Percentiles rank a stretch among this genome's conserved stretches.
Evolutionary conservation across 352 stramenopile species (phyloP).

Genomic region (Globisporangium perplexum): DNA sequence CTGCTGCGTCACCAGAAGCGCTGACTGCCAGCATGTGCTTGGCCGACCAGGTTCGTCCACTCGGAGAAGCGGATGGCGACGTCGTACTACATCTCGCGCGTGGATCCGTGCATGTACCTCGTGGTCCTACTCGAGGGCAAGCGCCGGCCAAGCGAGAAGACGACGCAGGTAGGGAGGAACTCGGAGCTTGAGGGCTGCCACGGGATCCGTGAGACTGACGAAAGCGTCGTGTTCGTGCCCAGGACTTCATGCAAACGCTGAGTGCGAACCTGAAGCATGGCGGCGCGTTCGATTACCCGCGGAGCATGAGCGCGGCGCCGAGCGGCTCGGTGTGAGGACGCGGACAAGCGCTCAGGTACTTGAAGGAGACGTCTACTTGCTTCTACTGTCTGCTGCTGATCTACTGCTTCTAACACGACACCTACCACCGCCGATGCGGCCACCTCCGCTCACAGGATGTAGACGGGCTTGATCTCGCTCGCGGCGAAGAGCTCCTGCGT

Average conservation of each 20-base stretch:
- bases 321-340: not conserved
- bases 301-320: conserved; percentile 13
- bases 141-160: conserved; percentile 63
- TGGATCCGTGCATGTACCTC: conserved; percentile 72
- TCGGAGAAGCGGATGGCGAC: conserved; percentile 58
- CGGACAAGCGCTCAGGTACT: not conserved
- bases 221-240: not conserved
- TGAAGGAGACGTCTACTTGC: not conserved
- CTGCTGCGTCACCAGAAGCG: too few relatives aligned
- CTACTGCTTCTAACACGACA: not conserved
- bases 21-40: not conserved
- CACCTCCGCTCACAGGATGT: conserved; percentile 43
- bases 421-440: not conserved
- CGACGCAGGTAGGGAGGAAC: conserved; percentile 37
- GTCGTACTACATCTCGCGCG: conserved; percentile 68
- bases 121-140: conserved; percentile 69
- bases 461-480: conserved; percentile 66
- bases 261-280: conserved; percentile 68
- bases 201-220: too few relatives aligned
- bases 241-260: conserved; percentile 85
- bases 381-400: not conserved
- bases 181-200: too few relatives aligned
- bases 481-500: conserved; percentile 62
- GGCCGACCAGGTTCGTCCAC: conserved; percentile 43
- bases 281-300: conserved; percentile 43